A percentile compares a stretch with the other conserved stretches of the same genome.
Conservation (phyloP, 2,329 filamentous ascomycete species). For the Fonsecaea pugnacius region DNA sequence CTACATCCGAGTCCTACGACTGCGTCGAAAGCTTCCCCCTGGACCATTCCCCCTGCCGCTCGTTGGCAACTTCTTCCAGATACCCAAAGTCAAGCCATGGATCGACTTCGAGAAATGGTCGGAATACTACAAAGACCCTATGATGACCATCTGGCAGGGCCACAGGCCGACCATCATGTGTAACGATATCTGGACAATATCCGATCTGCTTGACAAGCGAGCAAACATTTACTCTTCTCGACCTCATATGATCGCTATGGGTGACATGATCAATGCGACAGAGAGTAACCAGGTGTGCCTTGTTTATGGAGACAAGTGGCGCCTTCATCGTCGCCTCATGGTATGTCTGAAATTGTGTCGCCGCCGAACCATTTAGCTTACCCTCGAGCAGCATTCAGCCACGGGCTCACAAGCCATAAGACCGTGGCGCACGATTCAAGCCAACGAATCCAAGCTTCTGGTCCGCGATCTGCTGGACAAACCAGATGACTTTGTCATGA, state of each 20-base stretch:
- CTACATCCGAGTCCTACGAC: slow-evolving; percentile 38
- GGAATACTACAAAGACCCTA: slow-evolving; percentile 53
- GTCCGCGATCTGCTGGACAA: slow-evolving; percentile 47
- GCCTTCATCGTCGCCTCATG: slow-evolving; percentile 55
- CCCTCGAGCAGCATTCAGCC: slow-evolving; percentile 47
- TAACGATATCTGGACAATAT: slow-evolving; percentile 42
- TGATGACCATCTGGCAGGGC: slow-evolving; percentile 63
- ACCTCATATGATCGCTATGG: slow-evolving; percentile 40
- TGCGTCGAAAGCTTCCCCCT: slow-evolving; percentile 50
- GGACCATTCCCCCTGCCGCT: slow-evolving; percentile 61
- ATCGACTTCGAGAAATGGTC: slow-evolving; percentile 61
- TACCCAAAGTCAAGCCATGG: slow-evolving; percentile 62
- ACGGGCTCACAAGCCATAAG: slow-evolving; percentile 61
- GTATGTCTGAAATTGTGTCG: slow-evolving; percentile 12
- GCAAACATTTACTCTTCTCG: slow-evolving; percentile 42
- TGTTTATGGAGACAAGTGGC: slow-evolving; percentile 44
- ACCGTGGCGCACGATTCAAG: slow-evolving; percentile 59
- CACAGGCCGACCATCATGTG: slow-evolving; percentile 44
- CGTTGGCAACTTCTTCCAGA: slow-evolving; percentile 60
- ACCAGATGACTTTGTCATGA: slow-evolving; percentile 45
- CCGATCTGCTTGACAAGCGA: slow-evolving; percentile 43
- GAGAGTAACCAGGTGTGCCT: slow-evolving; percentile 54
- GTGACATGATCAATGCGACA: slow-evolving; percentile 42
- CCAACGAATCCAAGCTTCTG: slow-evolving; percentile 62
- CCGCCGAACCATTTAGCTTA: background rate